Conservation (phyloP, 1,284 basidiomycete species). For the Trichosporon coremiiforme region DNA sequence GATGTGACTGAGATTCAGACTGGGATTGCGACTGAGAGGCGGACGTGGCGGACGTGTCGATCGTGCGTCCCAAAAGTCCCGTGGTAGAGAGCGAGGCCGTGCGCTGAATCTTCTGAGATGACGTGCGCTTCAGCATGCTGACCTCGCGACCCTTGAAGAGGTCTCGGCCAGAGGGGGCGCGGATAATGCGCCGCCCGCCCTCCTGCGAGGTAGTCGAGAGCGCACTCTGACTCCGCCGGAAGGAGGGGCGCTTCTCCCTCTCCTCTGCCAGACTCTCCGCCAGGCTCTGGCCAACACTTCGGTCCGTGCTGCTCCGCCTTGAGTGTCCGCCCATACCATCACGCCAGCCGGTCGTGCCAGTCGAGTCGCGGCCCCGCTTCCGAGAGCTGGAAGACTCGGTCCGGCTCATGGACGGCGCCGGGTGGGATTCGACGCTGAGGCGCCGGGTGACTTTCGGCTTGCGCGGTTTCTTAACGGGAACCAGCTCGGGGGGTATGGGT, state of each 20-base stretch:
- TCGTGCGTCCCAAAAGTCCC: constrained; percentile 37
- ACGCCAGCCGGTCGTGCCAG: too few species aligned
- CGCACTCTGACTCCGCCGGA: constrained; percentile 5
- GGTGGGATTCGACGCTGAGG: constrained; percentile 20
- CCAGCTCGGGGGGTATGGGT: constrained; percentile 38
- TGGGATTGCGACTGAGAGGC: constrained; percentile 20
- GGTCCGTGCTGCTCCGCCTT: background rate
- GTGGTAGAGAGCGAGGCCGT: constrained; percentile 13
- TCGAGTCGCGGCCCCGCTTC: background rate
- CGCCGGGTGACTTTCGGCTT: constrained; percentile 44
- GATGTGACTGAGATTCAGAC: constrained; percentile 3
- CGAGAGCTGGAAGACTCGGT: background rate
- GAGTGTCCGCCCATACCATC: background rate
- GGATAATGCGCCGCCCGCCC: constrained; percentile 7
- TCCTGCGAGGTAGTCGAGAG: background rate
- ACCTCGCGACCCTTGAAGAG: constrained; percentile 36
- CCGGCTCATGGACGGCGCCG: background rate
- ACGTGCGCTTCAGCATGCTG: constrained; percentile 20
- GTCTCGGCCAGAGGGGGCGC: constrained; percentile 48
- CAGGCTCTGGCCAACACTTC: background rate
- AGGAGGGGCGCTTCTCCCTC: background rate
- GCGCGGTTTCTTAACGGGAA: constrained; percentile 42
- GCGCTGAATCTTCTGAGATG: constrained; percentile 29
- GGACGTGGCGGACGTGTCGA: background rate
- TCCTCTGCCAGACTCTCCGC: background rate